Evolutionary conservation across 208 protist species (phyloP).

Genomic region (Leishmania tarentolae): DNA sequence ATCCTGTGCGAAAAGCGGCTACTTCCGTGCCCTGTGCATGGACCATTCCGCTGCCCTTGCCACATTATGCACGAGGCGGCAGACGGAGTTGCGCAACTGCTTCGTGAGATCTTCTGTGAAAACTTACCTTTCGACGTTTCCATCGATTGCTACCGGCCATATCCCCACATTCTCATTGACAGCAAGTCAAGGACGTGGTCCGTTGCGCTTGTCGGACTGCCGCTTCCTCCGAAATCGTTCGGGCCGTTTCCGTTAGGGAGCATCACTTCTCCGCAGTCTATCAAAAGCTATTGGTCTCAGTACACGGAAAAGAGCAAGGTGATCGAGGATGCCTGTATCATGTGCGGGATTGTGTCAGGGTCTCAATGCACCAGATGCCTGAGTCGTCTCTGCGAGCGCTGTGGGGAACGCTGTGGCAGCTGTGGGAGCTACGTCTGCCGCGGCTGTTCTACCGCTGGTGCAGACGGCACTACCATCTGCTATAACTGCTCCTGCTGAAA

Average conservation of each 20-base stretch:
- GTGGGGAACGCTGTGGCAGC: conserved; percentile 28
- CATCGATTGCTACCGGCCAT: conserved; percentile 24
- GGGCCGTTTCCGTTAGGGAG: conserved; percentile 35
- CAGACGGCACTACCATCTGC: conserved; percentile 72
- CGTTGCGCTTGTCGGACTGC: conserved; percentile 15
- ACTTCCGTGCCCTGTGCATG: conserved; percentile 48
- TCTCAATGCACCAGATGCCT: conserved; percentile 28
- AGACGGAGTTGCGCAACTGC: conserved; percentile 32
- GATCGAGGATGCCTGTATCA: conserved; percentile 18
- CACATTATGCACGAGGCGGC: conserved; percentile 42
- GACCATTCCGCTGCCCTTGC: conserved; percentile 65
- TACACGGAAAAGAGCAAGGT: conserved; percentile 24
- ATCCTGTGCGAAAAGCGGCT: conserved; percentile 8
- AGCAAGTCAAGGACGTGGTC: conserved; percentile 31
- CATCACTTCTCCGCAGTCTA: conserved; percentile 26
- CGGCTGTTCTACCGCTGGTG: conserved; percentile 65
- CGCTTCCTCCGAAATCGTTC: conserved; percentile 22
- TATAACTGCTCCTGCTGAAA: conserved; percentile 73
- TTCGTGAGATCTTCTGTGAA: conserved; percentile 41
- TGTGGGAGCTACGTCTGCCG: conserved; percentile 39
- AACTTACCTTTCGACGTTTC: conserved; percentile 30
- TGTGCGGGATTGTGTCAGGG: conserved; percentile 15
- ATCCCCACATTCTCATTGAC: conserved; percentile 33
- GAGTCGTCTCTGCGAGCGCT: conserved; percentile 38
- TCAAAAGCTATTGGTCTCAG: conserved; percentile 21